Evolutionary conservation across 192 early-diverging fungal genomes (phyloP), one percentile per base, ranked within the genome.

Genomic region (Allomyces arbusculus): DNA sequence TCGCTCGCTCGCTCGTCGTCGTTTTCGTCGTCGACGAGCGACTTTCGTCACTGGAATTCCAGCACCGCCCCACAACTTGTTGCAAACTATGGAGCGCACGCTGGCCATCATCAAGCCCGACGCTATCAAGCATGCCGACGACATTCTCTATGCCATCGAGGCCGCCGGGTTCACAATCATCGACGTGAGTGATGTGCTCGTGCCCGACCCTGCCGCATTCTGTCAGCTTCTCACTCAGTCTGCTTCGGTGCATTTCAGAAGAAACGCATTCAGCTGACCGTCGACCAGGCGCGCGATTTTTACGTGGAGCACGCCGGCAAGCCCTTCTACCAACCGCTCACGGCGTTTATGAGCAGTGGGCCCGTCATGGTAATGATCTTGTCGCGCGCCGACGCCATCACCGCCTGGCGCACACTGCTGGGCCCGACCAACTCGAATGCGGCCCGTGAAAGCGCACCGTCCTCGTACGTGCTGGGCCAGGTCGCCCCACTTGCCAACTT

Each of bases 61-160:
- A n/a, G 50, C 12, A 58, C 12, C 1, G 50, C 16, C 20, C 50
- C 50, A 10, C 1, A 14, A 14, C 12, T 58, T 14, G 12, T 16
- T 16, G 50, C 50, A 14, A 58, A 1, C 1, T 0, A n/a, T 58
- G 16, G 50, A 58, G 50, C 50, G 50, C 50, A 58, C 50, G 50
- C 58, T 65, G 6, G 64, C 64, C 5, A 55, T 65, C 44, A 65
- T 65, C 16, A 65, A 65, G 19, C 64, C 64, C 4, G 64, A 65
- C 28, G 64, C 64, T 16, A 24, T 26, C 16, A 26, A 23, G 24
- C 44, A 65, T 23, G 58, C 24, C 14, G 26, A 33, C 24, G 64
- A 65, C 19, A 65, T 65, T 20, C 24, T 65, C 12, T 55, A 65
- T 12, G 58, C 58, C 23, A 65, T 65, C 19, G 58, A 65, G 58